Evolutionary conservation across 2,329 filamentous ascomycete species (phyloP).

Genomic region (Cucurbitaria berberidis): DNA sequence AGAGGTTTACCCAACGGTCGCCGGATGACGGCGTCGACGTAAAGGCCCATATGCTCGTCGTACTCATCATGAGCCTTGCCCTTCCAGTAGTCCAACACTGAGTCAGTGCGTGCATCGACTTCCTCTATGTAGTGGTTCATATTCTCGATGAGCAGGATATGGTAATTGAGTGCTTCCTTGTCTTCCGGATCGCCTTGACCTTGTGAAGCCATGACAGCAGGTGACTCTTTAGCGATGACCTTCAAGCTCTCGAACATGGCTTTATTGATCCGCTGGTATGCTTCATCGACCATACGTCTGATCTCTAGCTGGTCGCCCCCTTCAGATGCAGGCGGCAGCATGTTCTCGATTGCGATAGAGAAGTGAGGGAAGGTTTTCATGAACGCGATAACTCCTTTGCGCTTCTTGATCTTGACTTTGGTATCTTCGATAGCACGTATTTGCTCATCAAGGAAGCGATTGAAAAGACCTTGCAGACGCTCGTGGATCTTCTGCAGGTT

Average conservation of each 20-base stretch:
- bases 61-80: slow-evolving; percentile 79
- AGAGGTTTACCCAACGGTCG: slow-evolving; percentile 88
- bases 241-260: slow-evolving; percentile 98
- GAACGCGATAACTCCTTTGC: slow-evolving; percentile 94
- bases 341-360: slow-evolving; percentile 80
- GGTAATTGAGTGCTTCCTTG: slow-evolving; percentile 95
- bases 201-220: slow-evolving; percentile 60
- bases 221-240: slow-evolving; percentile 81
- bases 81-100: slow-evolving; percentile 83
- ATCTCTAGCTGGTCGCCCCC: slow-evolving; percentile 68
- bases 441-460: slow-evolving; percentile 91
- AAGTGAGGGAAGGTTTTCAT: slow-evolving; percentile 93
- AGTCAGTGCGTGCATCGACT: slow-evolving; percentile 75
- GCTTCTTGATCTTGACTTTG: slow-evolving; percentile 98
- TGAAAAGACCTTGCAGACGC: slow-evolving; percentile 76
- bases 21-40: slow-evolving; percentile 86
- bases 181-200: slow-evolving; percentile 74
- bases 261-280: slow-evolving; percentile 87
- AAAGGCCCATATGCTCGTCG: slow-evolving; percentile 83
- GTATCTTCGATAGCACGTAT: slow-evolving; percentile 96
- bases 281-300: slow-evolving; percentile 79
- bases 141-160: slow-evolving; percentile 96
- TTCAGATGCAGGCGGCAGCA: slow-evolving; percentile 63
- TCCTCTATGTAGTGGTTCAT: slow-evolving; percentile 98
- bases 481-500: slow-evolving; percentile 80